A percentile compares a stretch with the other conserved stretches of the same genome.
These are phyloP conservation scores for Marasmius fiardii DNA, from an alignment of 1,284 basidiomycete species.

Conservation along the genomic window DNA sequence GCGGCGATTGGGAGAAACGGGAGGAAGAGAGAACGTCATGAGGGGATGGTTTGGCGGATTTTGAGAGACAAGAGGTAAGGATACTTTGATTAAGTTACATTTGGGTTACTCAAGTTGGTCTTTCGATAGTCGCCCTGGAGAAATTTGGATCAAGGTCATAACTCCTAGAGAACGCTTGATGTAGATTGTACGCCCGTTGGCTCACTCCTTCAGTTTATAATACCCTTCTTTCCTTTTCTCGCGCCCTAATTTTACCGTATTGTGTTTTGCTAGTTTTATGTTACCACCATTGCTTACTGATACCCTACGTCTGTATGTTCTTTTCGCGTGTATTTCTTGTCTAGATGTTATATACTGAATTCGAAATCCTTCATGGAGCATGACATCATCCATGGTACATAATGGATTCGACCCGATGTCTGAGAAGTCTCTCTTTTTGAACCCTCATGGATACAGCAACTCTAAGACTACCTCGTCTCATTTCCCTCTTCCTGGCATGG, in stretches of 20 bases:
- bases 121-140: constrained; percentile 60
- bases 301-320: too few species aligned
- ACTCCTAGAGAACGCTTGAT: constrained; percentile 47
- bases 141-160: constrained; percentile 73
- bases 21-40: constrained; percentile 34
- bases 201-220: not conserved
- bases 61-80: constrained; percentile 69
- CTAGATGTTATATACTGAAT: too few species aligned
- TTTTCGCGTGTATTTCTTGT: too few species aligned
- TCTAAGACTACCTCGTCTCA: constrained; percentile 18
- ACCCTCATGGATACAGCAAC: constrained; percentile 4
- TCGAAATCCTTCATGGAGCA: too few species aligned
- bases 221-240: not conserved
- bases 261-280: too few species aligned
- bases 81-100: not conserved
- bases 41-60: constrained; percentile 61
- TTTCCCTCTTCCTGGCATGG: constrained; percentile 22
- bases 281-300: too few species aligned
- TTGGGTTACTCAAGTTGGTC: constrained; percentile 1
- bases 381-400: too few species aligned
- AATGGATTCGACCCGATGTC: too few species aligned
- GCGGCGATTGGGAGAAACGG: constrained; percentile 10
- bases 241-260: too few species aligned
- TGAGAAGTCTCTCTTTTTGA: too few species aligned
- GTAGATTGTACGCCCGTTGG: constrained; percentile 12